Evolutionary conservation across 2,329 filamentous ascomycete species (phyloP).

Genomic region (Venturia nashicola): DNA sequence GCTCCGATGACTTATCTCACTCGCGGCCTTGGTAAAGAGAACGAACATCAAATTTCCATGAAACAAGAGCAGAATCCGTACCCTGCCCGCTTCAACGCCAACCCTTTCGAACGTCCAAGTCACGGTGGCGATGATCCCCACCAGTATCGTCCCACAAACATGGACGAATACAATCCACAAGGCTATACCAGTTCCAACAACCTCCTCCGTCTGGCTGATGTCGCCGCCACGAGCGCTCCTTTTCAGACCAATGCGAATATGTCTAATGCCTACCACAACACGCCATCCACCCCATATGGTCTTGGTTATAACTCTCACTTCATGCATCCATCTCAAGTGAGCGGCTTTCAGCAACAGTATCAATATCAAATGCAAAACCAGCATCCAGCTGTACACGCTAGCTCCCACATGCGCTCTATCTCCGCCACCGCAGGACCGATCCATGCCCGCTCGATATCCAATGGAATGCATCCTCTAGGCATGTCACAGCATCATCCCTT

Average conservation of each 20-base stretch:
- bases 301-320: neutral
- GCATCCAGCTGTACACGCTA: neutral
- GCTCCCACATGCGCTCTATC: neutral
- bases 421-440: neutral
- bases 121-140: neutral
- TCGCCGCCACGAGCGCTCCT: neutral
- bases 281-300: neutral
- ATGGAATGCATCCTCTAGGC: neutral
- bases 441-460: neutral
- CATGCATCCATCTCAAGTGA: neutral
- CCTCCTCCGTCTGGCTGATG: neutral
- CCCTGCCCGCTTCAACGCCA: neutral
- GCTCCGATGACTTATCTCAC: constrained; percentile 1
- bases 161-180: neutral
- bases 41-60: neutral
- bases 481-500: neutral
- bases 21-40: constrained; percentile 1
- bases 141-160: neutral
- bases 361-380: neutral
- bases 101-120: neutral
- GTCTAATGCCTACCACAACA: neutral
- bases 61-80: neutral
- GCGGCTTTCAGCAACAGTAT: neutral
- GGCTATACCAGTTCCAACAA: neutral
- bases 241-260: neutral